Conservation (phyloP, 2,329 filamentous ascomycete genomes). For the Alternaria sp. region DNA sequence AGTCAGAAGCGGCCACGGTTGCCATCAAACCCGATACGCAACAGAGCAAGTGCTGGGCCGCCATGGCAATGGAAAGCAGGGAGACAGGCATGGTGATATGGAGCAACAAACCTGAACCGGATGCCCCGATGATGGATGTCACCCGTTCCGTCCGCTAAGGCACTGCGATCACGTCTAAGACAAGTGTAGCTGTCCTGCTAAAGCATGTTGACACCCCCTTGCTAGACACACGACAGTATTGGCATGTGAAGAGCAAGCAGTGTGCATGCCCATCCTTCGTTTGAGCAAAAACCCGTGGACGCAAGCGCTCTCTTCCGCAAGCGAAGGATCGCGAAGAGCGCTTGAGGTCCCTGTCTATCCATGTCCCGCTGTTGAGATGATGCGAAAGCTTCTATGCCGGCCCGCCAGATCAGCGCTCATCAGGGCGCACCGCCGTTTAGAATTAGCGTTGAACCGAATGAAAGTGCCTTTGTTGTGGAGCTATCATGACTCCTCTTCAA, state of each 20-base stretch:
- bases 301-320: neutral
- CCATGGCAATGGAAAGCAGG: neutral
- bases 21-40: neutral
- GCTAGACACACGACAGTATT: neutral
- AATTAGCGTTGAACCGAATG: neutral
- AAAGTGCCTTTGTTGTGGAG: neutral
- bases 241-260: neutral
- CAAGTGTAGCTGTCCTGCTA: neutral
- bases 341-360: neutral
- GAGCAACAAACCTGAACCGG: neutral
- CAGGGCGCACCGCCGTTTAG: neutral
- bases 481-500: neutral
- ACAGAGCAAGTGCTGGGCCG: neutral
- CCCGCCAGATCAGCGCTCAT: neutral
- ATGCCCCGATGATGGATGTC: neutral
- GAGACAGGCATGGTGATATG: neutral
- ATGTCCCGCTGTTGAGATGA: neutral
- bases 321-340: neutral
- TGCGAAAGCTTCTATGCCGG: neutral
- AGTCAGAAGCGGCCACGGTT: neutral
- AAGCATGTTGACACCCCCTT: neutral
- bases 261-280: neutral
- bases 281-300: neutral
- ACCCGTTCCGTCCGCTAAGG: neutral
- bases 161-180: neutral